Percentiles rank a stretch among this genome's conserved stretches.
Evolutionary conservation across 2,329 filamentous ascomycete genomes (phyloP).

Genomic region (Amphichorda felina): DNA sequence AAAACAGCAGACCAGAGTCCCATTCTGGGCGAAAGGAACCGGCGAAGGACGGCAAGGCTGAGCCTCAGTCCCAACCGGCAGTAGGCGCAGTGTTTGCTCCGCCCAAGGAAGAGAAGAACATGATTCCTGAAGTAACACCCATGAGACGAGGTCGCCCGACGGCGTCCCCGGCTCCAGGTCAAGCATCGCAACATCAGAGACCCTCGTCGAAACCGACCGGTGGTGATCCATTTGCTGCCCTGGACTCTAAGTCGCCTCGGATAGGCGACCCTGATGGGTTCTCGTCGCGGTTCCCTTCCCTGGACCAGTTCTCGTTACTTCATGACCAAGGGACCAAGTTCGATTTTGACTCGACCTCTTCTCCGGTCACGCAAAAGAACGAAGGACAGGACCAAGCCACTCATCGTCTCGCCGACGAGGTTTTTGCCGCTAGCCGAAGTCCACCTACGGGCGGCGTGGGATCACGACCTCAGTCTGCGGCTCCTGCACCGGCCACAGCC

Average conservation of each 20-base stretch:
- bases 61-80: conserved; percentile 37
- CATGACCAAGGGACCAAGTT: conserved; percentile 79
- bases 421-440: conserved; percentile 46
- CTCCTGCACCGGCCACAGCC: conserved; percentile 7
- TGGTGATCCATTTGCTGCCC: conserved; percentile 79
- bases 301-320: conserved; percentile 86
- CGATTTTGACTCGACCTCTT: conserved; percentile 57
- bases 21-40: conserved; percentile 38
- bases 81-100: conserved; percentile 75
- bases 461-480: conserved; percentile 17
- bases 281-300: conserved; percentile 72
- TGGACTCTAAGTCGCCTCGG: conserved; percentile 50
- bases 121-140: conserved; percentile 79
- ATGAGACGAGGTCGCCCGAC: conserved; percentile 75
- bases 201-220: conserved; percentile 55
- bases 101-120: conserved; percentile 56
- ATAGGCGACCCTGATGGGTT: conserved; percentile 60
- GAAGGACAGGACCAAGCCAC: conserved; percentile 53
- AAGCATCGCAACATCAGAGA: conserved; percentile 41
- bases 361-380: conserved; percentile 30
- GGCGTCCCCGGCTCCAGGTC: conserved; percentile 24
- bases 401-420: conserved; percentile 72
- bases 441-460: conserved; percentile 3
- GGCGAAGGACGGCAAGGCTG: conserved; percentile 32
- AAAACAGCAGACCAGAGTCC: conserved; percentile 51